Evolutionary conservation across 306 rosid genomes (phyloP).

Genomic region (Prinsepia uniflora): DNA sequence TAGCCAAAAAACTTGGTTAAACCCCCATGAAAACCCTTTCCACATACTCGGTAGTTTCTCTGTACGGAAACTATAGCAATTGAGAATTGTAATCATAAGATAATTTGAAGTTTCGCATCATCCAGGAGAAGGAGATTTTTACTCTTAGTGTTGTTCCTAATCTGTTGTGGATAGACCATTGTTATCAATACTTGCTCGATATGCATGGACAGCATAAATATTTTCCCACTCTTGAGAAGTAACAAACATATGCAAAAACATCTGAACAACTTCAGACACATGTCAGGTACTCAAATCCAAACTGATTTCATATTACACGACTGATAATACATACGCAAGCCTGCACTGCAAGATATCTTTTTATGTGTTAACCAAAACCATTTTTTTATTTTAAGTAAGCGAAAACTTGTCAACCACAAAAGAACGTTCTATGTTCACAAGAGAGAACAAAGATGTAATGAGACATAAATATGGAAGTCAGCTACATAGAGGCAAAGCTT

Average conservation of each 20-base stretch:
- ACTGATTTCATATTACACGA: neutral
- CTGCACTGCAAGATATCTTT: neutral
- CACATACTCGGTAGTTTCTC: neutral
- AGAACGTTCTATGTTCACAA: neutral
- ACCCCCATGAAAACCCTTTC: neutral
- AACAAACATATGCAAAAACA: neutral
- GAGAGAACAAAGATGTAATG: neutral
- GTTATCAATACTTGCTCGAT: neutral
- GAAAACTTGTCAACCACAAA: neutral
- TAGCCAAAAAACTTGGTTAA: neutral
- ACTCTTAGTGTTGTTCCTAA: neutral
- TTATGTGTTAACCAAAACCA: neutral
- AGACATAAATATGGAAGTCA: neutral
- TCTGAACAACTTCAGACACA: neutral
- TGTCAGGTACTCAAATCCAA: neutral
- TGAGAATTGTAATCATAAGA: neutral
- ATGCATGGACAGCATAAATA: neutral
- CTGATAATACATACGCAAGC: neutral
- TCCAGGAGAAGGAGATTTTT: neutral
- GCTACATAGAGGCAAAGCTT: constrained; percentile 46
- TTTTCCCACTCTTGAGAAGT: neutral
- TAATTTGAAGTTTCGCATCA: neutral
- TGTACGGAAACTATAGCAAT: neutral
- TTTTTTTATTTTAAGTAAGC: neutral
- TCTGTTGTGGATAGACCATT: neutral